phyloP scores from a whole-genome alignment of 2,329 filamentous ascomycete genomes.

The Coleophoma crateriformis region DNA sequence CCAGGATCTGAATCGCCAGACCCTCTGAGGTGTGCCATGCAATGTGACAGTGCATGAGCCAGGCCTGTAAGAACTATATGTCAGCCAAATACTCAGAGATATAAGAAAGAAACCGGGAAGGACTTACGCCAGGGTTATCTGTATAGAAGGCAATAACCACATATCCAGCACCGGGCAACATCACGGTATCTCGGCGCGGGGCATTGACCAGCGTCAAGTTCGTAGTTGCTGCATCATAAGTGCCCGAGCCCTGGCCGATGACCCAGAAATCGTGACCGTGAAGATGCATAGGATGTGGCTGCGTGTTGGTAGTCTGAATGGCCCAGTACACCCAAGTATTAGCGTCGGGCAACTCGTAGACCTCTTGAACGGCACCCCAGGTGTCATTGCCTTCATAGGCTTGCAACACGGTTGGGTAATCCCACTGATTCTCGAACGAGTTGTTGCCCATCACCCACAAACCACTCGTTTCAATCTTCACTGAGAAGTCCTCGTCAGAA shows the following conservation, averaged over 20 bases:
- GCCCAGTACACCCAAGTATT: constrained; percentile 23
- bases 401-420: constrained; percentile 37
- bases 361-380: constrained; percentile 14
- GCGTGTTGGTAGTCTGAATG: constrained; percentile 15
- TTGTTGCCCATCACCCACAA: constrained; percentile 44
- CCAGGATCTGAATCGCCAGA: constrained; percentile 44
- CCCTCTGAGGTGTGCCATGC: constrained; percentile 49
- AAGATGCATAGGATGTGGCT: constrained; percentile 34
- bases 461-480: constrained; percentile 21
- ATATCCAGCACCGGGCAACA: constrained; percentile 25
- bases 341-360: constrained; percentile 18
- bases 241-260: constrained; percentile 16
- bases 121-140: constrained; percentile 7
- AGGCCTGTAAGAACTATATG: constrained; percentile 3
- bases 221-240: neutral
- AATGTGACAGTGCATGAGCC: constrained; percentile 29
- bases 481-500: constrained; percentile 18
- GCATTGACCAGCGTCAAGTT: constrained; percentile 19
- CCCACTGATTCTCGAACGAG: constrained; percentile 40
- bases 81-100: no score
- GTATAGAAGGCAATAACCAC: constrained; percentile 6
- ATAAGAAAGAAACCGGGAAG: no score
- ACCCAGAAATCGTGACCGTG: constrained; percentile 45
- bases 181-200: constrained; percentile 41
- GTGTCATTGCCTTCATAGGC: constrained; percentile 20